Base-by-base conservation (phyloP, 768 basidiomycete genomes). In the Exsudoporus frostii region DNA sequence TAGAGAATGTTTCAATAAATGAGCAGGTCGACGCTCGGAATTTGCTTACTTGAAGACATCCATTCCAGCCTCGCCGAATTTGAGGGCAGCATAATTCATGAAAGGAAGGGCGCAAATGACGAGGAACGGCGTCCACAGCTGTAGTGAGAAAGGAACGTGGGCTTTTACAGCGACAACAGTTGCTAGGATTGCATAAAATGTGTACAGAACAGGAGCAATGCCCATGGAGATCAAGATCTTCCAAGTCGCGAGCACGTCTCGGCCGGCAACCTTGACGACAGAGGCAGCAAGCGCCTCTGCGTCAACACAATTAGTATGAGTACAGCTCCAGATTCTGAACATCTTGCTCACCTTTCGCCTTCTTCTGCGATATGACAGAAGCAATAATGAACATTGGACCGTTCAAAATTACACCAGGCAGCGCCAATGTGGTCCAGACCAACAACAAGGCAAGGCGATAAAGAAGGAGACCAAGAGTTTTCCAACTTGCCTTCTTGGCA, bases 201-300 rank as follows among this genome's bases (percentile, higher is more conserved):
- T 68, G 74, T 96, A 98, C 34, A 98, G 73, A 7, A 95, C 74
- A 10, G 96, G 96, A 5, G 92, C 88, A 37, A 90, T 76, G n/a
- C 86, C 96, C 50, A 98, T 75, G 4, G 92, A 94, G 50, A 98
- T 92, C 29, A 98, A 79, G 32, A 98, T 85, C 69, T 98, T 98
- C 96, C 96, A 98, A 5, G 94, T 94, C 1, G 92, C 94, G 17
- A 98, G 76, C n/a, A 98, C 96, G 62, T 98, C 96, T 37, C 91
- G 82, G n/a, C 86, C 96, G 19, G 91, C 91, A 47, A 98, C 84
- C 73, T 98, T 98, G 67, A 98, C 96, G 5, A 83, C 84, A 8
- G 95, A 98, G 3, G 89, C 93, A 29, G 96, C 96, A 53, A 98
- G 85, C 7, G 96, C 96, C 81, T 94, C 95, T 97, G 69, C 11